Evolutionary conservation across 352 stramenopile genomes (phyloP), one percentile per base, ranked within the genome.

Genomic region (Blastocystis sp.): DNA sequence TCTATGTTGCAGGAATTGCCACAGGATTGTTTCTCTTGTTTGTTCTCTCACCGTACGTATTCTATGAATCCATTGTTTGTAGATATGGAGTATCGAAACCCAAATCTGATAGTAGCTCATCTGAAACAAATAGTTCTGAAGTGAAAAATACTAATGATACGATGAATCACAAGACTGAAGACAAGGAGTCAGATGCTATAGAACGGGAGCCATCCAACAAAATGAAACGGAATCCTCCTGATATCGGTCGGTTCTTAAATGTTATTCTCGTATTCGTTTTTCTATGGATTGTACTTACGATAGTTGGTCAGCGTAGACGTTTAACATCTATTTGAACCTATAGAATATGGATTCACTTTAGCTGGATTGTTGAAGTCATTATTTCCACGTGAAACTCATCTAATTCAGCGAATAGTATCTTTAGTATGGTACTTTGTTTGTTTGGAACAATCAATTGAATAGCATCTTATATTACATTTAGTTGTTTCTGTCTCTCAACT

Each of bases 401-500:
- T 61, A 32, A 12, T 61, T 61, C 2, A 12, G 27, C 19, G 27
- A 14, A 2, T 61, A 3, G 27, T 61, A 32, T 32, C 19, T 61
- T 61, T 61, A 61, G 54, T 61, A n/a, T 32, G 27, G 54, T 61
- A 5, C 3, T 32, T 61, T 61, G 12, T 14, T 61, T 32, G 11
- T 61, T 61, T n/a, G 27, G 2, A 61, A 61, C 54, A 61, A 61
- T 61, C 54, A 61, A 61, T 32, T 61, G 54, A 69, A 29, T 46
- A 46, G 39, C 9, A 46, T 9, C 2, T 2, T 43, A 69, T 7
- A 69, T 29, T 69, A 69, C 59, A 35, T 46, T 35, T 52, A 51
- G 29, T 74, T 29, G 27, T 88, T 88, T n/a, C 78, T 87, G 19
- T 93, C 92, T 11, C 93, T 93, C 1, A 96, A 90, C 88, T 94